These are phyloP conservation scores for Lachancea meyersii DNA, from an alignment of 805 yeast genomes.

Conservation along the genomic window DNA sequence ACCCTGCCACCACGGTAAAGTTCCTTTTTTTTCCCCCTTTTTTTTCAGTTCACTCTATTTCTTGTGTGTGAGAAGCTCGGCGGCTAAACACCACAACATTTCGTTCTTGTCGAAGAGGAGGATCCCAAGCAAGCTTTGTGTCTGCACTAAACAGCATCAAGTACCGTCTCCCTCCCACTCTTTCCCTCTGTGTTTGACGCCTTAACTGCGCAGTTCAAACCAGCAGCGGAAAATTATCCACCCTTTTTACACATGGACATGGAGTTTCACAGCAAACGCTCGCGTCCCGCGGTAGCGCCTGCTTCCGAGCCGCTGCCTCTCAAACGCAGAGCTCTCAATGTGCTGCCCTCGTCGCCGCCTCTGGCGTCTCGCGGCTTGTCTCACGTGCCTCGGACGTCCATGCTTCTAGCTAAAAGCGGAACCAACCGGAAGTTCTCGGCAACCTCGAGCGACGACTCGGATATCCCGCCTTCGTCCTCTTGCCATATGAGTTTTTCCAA, in stretches of 20 bases:
- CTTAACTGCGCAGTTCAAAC: conserved; percentile 28
- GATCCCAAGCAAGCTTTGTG: too few relatives aligned
- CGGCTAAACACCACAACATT: too few relatives aligned
- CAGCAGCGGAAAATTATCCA: background rate
- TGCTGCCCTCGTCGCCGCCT: background rate
- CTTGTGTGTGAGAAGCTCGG: too few relatives aligned
- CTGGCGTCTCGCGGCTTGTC: background rate
- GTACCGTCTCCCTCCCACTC: background rate
- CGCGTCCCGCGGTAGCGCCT: conserved; percentile 13
- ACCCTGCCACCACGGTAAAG: too few relatives aligned
- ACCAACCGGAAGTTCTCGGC: background rate
- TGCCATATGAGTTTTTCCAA: conserved; percentile 1
- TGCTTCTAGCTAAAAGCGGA: conserved; percentile 1
- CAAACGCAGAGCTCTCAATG: conserved; percentile 6
- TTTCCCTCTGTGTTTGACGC: conserved; percentile 19
- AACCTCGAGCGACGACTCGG: conserved; percentile 1
- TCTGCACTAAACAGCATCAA: background rate
- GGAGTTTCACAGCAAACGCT: conserved; percentile 21
- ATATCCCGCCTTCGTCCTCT: background rate
- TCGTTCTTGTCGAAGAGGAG: too few relatives aligned
- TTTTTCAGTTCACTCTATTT: too few relatives aligned
- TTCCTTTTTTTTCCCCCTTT: too few relatives aligned
- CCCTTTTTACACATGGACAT: conserved; percentile 4
- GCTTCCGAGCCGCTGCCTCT: background rate
- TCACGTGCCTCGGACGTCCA: conserved; percentile 6